These are phyloP conservation scores for Arxiozyma telluris DNA, from an alignment of 1,139 yeast genomes.

Conservation along the genomic window DNA sequence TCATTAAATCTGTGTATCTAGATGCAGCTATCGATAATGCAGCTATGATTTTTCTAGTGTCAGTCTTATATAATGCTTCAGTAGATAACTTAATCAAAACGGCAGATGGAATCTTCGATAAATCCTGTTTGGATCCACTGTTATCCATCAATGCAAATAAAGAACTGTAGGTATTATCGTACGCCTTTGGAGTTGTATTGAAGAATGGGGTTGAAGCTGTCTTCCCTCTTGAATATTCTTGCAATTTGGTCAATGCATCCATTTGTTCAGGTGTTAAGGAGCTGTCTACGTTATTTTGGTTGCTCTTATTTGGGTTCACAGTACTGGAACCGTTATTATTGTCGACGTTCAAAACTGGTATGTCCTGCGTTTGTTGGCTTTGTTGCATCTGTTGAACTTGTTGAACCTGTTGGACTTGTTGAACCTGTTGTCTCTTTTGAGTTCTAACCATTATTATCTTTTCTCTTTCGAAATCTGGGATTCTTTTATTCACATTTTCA, in stretches of 20 bases:
- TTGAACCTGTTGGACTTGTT: too few species aligned
- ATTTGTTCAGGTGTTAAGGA: slow-evolving; percentile 3
- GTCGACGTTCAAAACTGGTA: not conserved
- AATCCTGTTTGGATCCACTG: slow-evolving; percentile 55
- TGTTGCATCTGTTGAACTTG: too few species aligned
- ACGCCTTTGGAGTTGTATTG: slow-evolving; percentile 33
- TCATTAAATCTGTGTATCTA: slow-evolving; percentile 41
- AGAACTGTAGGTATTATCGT: slow-evolving; percentile 34
- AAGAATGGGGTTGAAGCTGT: slow-evolving; percentile 21
- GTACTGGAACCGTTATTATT: not conserved
- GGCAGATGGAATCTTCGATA: slow-evolving; percentile 56
- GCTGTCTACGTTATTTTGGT: not conserved
- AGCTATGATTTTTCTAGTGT: slow-evolving; percentile 47
- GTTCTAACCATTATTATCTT: slow-evolving; percentile 14
- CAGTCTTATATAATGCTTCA: slow-evolving; percentile 53
- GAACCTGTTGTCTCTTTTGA: slow-evolving; percentile 1
- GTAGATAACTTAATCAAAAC: slow-evolving; percentile 55
- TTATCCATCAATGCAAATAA: slow-evolving; percentile 57
- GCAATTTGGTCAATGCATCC: slow-evolving; percentile 14
- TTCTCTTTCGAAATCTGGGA: slow-evolving; percentile 19
- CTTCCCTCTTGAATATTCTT: slow-evolving; percentile 25
- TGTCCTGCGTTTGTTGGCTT: not conserved
- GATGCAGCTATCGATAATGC: slow-evolving; percentile 61
- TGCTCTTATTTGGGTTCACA: not conserved
- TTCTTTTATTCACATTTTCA: slow-evolving; percentile 18